phyloP scores from a whole-genome alignment of 139 green algal species.

The Diplosphaera chodatii region DNA sequence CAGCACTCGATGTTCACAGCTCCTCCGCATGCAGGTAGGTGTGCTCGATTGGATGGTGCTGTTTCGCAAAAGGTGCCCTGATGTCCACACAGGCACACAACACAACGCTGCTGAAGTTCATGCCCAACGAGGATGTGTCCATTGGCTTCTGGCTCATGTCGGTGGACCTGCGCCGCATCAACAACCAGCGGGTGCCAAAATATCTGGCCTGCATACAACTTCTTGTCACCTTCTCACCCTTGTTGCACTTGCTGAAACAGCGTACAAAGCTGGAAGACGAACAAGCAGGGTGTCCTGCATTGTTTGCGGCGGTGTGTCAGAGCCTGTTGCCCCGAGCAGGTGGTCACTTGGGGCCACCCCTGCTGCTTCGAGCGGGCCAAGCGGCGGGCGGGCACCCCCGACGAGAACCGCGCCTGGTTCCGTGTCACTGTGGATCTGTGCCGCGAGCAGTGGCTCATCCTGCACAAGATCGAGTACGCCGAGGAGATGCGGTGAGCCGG shows the following conservation, averaged over 20 bases:
- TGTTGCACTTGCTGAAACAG: too few species aligned
- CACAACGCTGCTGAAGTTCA: background rate
- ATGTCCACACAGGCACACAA: background rate
- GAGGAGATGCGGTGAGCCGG: background rate
- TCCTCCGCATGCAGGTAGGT: too few species aligned
- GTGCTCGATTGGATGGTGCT: too few species aligned
- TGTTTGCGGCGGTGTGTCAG: too few species aligned
- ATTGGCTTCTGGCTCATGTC: slow-evolving; percentile 17
- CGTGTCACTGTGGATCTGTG: background rate
- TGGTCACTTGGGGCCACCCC: background rate
- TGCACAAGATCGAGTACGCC: background rate
- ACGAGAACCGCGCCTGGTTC: background rate
- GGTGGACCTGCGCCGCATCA: slow-evolving; percentile 3
- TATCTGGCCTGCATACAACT: background rate
- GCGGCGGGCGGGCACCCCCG: background rate
- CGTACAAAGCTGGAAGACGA: too few species aligned
- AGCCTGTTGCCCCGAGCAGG: background rate
- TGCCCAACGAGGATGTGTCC: slow-evolving; percentile 6
- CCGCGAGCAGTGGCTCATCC: background rate
- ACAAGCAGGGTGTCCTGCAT: too few species aligned
- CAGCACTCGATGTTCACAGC: too few species aligned
- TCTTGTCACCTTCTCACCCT: too few species aligned
- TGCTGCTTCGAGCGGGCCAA: background rate
- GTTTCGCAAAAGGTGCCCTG: too few species aligned
- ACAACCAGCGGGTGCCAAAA: slow-evolving; percentile 1